phyloP scores from a whole-genome alignment of 2,329 filamentous ascomycete genomes.

The Phoma sp. region DNA sequence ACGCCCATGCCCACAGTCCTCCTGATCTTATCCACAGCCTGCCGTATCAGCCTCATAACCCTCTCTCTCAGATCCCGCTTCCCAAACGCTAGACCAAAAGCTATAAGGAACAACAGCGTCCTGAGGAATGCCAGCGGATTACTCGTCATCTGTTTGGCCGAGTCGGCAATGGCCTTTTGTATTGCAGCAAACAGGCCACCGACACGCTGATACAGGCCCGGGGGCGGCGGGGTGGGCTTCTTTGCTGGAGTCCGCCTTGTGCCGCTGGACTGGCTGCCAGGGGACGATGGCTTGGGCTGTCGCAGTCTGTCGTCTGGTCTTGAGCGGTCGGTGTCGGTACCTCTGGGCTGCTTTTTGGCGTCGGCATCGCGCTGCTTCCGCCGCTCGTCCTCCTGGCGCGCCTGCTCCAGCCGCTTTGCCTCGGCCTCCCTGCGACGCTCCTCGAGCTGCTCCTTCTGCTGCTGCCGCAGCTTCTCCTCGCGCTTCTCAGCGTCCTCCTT shows the following conservation, averaged over 20 bases:
- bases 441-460: conserved; percentile 62
- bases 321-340: not conserved
- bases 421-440: conserved; percentile 54
- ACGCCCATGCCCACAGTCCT: conserved; percentile 93
- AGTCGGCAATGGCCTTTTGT: conserved; percentile 57
- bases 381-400: conserved; percentile 52
- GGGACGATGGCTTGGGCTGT: conserved; percentile 30
- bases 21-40: conserved; percentile 80
- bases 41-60: conserved; percentile 69
- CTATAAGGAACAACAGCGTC: conserved; percentile 78
- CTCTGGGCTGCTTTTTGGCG: conserved; percentile 27
- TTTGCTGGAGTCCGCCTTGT: conserved; percentile 38
- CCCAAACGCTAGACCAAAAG: conserved; percentile 77
- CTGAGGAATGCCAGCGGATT: conserved; percentile 63
- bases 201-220: conserved; percentile 51
- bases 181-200: conserved; percentile 54
- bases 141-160: conserved; percentile 58
- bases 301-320: not conserved
- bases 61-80: conserved; percentile 76
- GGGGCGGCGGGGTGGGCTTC: conserved; percentile 41
- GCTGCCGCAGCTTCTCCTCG: conserved; percentile 67
- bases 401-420: conserved; percentile 43
- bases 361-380: conserved; percentile 48
- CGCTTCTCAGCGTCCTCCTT: conserved; percentile 73
- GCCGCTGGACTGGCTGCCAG: conserved; percentile 35